Conservation (phyloP, 169 alveolate species). For the Eimeria falciformis region DNA sequence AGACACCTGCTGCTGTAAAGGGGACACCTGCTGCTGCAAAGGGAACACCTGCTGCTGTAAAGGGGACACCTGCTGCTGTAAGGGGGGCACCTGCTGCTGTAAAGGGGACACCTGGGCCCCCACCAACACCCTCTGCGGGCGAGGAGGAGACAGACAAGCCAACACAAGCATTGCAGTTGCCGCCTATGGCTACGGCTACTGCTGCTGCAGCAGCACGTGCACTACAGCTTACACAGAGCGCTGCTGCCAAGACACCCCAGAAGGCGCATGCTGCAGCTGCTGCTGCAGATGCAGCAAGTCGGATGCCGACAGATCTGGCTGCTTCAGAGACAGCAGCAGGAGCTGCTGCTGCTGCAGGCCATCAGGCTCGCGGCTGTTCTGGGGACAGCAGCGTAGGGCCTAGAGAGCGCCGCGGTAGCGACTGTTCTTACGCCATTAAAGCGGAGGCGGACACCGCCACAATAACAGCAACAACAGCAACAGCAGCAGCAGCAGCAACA, state of each 20-base stretch:
- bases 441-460: background rate
- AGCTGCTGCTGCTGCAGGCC: slow-evolving; percentile 15
- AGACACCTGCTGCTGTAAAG: background rate
- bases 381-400: slow-evolving; percentile 12
- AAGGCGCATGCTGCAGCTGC: background rate
- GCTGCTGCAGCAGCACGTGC: slow-evolving; percentile 39
- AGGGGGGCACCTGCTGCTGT: slow-evolving; percentile 13
- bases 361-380: slow-evolving; percentile 2
- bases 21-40: background rate
- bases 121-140: background rate
- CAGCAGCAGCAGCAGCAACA: background rate
- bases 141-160: background rate
- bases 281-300: slow-evolving; percentile 41
- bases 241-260: background rate
- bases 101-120: background rate
- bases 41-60: background rate
- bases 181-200: background rate
- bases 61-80: background rate
- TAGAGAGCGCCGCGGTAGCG: slow-evolving; percentile 1
- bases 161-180: no score
- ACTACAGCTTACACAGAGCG: slow-evolving; percentile 9
- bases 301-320: slow-evolving; percentile 19
- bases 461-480: slow-evolving; percentile 40
- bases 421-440: background rate
- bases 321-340: slow-evolving; percentile 20